Percentiles rank a stretch among this genome's conserved stretches.
Evolutionary conservation across 2,329 filamentous ascomycete genomes (phyloP).

Genomic region (Tolypocladium ovalisporum): DNA sequence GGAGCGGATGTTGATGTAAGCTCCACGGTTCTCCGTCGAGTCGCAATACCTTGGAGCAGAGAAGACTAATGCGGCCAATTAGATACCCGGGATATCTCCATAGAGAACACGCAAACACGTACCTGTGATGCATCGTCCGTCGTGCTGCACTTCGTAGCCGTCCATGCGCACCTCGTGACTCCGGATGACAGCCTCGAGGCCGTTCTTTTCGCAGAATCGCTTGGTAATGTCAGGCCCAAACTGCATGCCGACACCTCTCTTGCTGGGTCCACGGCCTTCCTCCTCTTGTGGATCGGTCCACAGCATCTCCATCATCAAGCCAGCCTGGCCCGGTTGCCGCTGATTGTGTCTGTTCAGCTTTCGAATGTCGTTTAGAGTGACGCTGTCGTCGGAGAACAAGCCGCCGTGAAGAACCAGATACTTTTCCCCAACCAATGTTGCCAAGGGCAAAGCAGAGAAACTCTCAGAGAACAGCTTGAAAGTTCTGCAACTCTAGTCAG

Average conservation of each 20-base stretch:
- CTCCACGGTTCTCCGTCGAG: conserved; percentile 93
- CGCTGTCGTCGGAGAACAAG: conserved; percentile 89
- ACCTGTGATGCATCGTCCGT: conserved; percentile 90
- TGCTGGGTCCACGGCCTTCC: conserved; percentile 83
- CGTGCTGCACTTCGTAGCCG: conserved; percentile 97
- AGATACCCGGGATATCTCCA: background rate
- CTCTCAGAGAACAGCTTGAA: conserved; percentile 98
- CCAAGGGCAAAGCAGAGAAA: conserved; percentile 86
- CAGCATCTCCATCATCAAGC: conserved; percentile 99
- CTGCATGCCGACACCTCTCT: conserved; percentile 90
- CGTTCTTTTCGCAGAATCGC: conserved; percentile 92
- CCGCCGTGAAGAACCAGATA: conserved; percentile 91
- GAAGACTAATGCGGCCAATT: conserved; percentile 53
- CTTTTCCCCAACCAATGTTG: conserved; percentile 82
- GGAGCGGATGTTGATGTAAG: conserved; percentile 91
- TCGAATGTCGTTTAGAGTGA: conserved; percentile 85
- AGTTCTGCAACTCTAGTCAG: conserved; percentile 34
- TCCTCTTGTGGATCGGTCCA: conserved; percentile 93
- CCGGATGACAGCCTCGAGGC: conserved; percentile 86
- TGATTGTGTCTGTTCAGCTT: conserved; percentile 87
- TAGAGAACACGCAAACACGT: conserved; percentile 16
- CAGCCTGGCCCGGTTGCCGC: conserved; percentile 82
- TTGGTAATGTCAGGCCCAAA: conserved; percentile 96
- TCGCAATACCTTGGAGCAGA: conserved; percentile 97
- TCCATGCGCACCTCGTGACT: conserved; percentile 98